phyloP scores from a whole-genome alignment of 2,329 filamentous ascomycete species.

The Penicillium sp. region DNA sequence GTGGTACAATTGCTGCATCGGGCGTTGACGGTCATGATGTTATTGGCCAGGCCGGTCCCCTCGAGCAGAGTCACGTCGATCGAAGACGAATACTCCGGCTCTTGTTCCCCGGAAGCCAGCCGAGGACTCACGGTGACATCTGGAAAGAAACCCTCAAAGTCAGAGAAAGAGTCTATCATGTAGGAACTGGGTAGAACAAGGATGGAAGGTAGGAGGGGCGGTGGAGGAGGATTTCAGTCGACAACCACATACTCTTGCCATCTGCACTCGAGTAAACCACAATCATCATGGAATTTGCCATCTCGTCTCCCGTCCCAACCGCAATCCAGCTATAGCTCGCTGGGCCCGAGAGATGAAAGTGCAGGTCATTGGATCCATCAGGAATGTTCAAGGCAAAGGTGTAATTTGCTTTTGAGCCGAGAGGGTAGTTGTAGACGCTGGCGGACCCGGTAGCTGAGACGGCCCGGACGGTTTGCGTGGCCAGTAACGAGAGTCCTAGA shows the following conservation, averaged over 20 bases:
- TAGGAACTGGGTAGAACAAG: no score
- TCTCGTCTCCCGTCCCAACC: conserved; percentile 16
- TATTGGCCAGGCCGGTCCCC: conserved; percentile 12
- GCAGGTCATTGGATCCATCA: conserved; percentile 18
- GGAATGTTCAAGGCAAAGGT: conserved; percentile 22
- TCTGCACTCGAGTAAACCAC: conserved; percentile 11
- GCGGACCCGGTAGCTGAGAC: conserved; percentile 29
- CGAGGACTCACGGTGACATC: conserved; percentile 19
- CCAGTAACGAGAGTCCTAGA: no score
- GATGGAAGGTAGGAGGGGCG: no score
- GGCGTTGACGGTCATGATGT: conserved; percentile 12
- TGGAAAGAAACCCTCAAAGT: not conserved
- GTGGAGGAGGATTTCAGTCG: not conserved
- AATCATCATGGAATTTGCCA: conserved; percentile 18
- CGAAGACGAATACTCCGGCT: conserved; percentile 14
- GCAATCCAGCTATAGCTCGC: conserved; percentile 20
- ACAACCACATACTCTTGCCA: conserved; percentile 10
- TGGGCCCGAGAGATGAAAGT: conserved; percentile 22
- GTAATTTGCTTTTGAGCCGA: conserved; percentile 11
- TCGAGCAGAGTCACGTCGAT: conserved; percentile 11
- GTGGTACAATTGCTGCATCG: conserved; percentile 16
- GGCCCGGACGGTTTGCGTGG: not conserved
- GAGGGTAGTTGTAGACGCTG: conserved; percentile 14
- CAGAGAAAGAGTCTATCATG: not conserved
- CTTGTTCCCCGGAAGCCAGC: conserved; percentile 14